phyloP scores from a whole-genome alignment of 257 asterid species.

The Capsicum pubescens region DNA sequence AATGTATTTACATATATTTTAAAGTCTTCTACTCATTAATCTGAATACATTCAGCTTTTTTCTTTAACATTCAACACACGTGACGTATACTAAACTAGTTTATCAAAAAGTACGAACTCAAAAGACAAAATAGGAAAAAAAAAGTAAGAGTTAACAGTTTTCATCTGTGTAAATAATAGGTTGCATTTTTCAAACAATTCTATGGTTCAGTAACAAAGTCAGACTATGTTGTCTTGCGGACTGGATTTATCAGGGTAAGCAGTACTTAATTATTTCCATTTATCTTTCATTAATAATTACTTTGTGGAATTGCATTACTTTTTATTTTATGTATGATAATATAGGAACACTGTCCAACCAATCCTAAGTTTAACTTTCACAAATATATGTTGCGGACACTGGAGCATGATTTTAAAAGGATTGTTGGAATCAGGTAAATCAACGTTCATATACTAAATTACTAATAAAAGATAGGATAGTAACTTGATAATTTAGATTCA shows the following conservation, averaged over 20 bases:
- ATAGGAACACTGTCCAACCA: conserved; percentile 67
- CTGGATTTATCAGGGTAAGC: conserved; percentile 79
- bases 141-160: not conserved
- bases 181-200: conserved; percentile 82
- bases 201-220: conserved; percentile 85
- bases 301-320: not conserved
- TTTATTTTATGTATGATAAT: not conserved
- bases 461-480: not conserved
- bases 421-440: conserved; percentile 79
- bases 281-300: conserved; percentile 4
- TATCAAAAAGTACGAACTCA: too few relatives aligned
- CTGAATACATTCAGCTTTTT: too few relatives aligned
- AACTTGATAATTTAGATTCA: not conserved
- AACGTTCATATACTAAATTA: not conserved
- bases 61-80: too few relatives aligned
- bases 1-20: too few relatives aligned
- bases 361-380: conserved; percentile 68
- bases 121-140: not conserved
- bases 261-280: not conserved
- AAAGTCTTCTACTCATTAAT: too few relatives aligned
- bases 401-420: conserved; percentile 79
- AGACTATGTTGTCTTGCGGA: conserved; percentile 75
- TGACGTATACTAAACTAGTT: too few relatives aligned
- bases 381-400: conserved; percentile 74
- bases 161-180: conserved; percentile 44